Conservation (phyloP, 2,329 filamentous ascomycete genomes). For the Parastagonospora nodorum region DNA sequence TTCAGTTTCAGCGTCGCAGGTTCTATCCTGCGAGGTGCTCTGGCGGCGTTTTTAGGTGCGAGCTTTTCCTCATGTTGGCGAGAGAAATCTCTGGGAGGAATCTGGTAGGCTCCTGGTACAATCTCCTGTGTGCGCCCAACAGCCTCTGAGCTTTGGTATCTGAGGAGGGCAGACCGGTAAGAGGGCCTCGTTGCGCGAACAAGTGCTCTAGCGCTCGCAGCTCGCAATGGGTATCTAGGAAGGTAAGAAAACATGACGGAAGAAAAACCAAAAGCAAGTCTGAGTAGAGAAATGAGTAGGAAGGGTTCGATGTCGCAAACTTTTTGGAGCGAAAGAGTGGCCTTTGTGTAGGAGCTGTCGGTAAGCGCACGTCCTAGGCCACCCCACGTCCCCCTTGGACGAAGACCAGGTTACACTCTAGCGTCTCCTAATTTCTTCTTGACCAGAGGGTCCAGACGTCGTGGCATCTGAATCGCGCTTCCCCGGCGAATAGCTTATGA, state of each 20-base stretch:
- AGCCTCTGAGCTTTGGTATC: background rate
- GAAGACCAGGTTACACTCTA: background rate
- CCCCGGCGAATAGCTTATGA: background rate
- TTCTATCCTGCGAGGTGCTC: background rate
- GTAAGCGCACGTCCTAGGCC: background rate
- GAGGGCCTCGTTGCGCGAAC: background rate
- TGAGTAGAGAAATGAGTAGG: background rate
- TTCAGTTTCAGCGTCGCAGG: conserved; percentile 19
- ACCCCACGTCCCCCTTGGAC: background rate
- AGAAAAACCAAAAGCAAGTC: background rate
- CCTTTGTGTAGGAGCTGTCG: background rate
- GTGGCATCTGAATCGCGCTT: background rate
- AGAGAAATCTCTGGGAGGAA: background rate
- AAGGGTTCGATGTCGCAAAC: background rate
- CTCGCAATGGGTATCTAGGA: background rate
- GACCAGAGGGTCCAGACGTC: background rate
- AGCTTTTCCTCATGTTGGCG: background rate
- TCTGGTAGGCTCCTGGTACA: background rate
- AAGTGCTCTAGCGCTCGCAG: background rate
- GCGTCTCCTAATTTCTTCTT: background rate
- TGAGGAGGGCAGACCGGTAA: background rate
- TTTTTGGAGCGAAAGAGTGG: background rate
- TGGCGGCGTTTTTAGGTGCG: background rate
- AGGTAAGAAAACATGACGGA: background rate
- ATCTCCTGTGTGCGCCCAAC: background rate